Conservation (phyloP, 1,284 basidiomycete species). For the Boletus sp. region DNA sequence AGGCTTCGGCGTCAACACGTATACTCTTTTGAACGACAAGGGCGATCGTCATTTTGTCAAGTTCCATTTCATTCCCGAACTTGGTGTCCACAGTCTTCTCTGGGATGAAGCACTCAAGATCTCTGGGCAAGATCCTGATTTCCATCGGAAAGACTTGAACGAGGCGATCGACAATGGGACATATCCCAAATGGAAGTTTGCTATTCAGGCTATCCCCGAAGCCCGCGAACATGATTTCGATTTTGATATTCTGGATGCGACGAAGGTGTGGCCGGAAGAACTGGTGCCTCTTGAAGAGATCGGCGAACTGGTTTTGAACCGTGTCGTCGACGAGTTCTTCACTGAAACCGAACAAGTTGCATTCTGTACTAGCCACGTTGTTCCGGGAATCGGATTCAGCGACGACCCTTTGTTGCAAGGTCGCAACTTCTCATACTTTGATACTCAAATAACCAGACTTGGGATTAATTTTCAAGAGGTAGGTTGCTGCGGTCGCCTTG, state of each 20-base stretch:
- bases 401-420: conserved; percentile 83
- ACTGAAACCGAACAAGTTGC: conserved; percentile 81
- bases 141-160: conserved; percentile 76
- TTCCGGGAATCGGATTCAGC: conserved; percentile 80
- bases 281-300: conserved; percentile 72
- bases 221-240: conserved; percentile 70
- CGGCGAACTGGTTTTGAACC: conserved; percentile 73
- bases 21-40: conserved; percentile 63
- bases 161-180: conserved; percentile 72
- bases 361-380: conserved; percentile 79
- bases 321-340: conserved; percentile 73
- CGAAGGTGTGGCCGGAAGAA: conserved; percentile 82
- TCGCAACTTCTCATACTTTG: conserved; percentile 82
- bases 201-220: conserved; percentile 71
- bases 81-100: conserved; percentile 77
- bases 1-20: conserved; percentile 85
- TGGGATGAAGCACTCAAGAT: conserved; percentile 90
- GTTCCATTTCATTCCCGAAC: conserved; percentile 80
- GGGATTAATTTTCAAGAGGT: conserved; percentile 74
- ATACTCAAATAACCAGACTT: conserved; percentile 74
- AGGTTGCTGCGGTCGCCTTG: background rate
- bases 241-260: conserved; percentile 84
- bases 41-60: conserved; percentile 79
- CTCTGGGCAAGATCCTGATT: conserved; percentile 77
- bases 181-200: conserved; percentile 74